These are phyloP conservation scores for Aspergillus bombycis DNA, from an alignment of 2,329 filamentous ascomycete species.

Conservation along the genomic window DNA sequence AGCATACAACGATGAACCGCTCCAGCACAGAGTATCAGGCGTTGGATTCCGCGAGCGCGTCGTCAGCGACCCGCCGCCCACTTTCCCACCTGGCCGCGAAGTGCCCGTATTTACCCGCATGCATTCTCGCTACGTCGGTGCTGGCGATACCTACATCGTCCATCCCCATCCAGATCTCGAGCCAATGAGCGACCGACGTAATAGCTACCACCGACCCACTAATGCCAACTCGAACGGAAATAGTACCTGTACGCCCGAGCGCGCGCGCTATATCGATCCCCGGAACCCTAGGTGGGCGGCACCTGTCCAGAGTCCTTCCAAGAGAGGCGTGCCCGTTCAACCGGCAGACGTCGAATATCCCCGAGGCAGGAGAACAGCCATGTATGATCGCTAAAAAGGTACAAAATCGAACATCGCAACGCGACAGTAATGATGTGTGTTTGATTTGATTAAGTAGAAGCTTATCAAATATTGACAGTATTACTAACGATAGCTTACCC, in stretches of 20 bases:
- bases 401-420: background rate
- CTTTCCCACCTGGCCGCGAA: conserved; percentile 15
- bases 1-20: conserved; percentile 20
- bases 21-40: conserved; percentile 12
- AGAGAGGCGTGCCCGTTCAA: conserved; percentile 1
- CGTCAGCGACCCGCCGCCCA: conserved; percentile 18
- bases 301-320: conserved; percentile 2
- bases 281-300: conserved; percentile 9
- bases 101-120: conserved; percentile 15
- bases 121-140: conserved; percentile 21
- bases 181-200: conserved; percentile 27
- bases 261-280: conserved; percentile 6
- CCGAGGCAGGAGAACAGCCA: conserved; percentile 13
- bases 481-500: background rate
- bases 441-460: background rate
- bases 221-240: conserved; percentile 17
- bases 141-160: conserved; percentile 17
- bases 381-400: conserved; percentile 19
- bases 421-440: background rate
- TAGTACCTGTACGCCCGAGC: background rate
- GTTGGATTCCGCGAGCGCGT: conserved; percentile 18
- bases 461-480: conserved; percentile 1
- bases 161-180: conserved; percentile 30
- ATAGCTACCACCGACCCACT: conserved; percentile 26
- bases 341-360: conserved; percentile 15